These are phyloP conservation scores for Serendipita sp. DNA, from an alignment of 1,284 basidiomycete genomes.

Conservation along the genomic window DNA sequence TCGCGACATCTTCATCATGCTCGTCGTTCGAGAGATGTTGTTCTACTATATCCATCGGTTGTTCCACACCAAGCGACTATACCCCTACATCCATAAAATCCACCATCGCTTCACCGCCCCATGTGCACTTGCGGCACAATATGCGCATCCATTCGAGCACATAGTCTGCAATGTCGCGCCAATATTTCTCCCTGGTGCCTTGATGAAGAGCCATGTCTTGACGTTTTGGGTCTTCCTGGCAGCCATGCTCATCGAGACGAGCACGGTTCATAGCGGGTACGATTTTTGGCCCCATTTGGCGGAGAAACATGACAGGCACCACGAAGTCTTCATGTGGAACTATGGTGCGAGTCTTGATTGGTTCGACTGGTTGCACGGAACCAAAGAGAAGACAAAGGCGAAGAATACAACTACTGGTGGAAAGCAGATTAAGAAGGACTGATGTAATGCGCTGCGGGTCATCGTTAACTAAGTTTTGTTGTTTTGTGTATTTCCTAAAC, in stretches of 20 bases:
- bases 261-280: conserved; percentile 13
- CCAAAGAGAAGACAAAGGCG: neutral
- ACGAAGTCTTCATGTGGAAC: conserved; percentile 4
- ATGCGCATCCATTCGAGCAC: conserved; percentile 15
- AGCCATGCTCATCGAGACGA: conserved; percentile 12
- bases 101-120: conserved; percentile 15
- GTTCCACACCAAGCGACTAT: conserved; percentile 11
- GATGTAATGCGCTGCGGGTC: no score
- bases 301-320: conserved; percentile 3
- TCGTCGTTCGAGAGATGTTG: conserved; percentile 10
- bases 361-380: conserved; percentile 1
- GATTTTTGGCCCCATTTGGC: conserved; percentile 7
- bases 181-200: conserved; percentile 9
- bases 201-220: conserved; percentile 11
- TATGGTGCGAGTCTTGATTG: neutral
- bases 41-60: conserved; percentile 14
- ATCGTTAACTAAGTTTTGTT: no score
- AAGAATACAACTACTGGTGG: neutral
- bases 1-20: conserved; percentile 7
- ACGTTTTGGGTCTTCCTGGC: conserved; percentile 13
- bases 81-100: conserved; percentile 13
- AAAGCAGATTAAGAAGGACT: neutral
- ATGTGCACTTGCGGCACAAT: conserved; percentile 13
- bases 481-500: no score
- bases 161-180: conserved; percentile 12